A percentile compares a stretch with the other conserved stretches of the same genome.
phyloP scores from a whole-genome alignment of 73 alveolate species.

The Paramecium sexaurelia region DNA sequence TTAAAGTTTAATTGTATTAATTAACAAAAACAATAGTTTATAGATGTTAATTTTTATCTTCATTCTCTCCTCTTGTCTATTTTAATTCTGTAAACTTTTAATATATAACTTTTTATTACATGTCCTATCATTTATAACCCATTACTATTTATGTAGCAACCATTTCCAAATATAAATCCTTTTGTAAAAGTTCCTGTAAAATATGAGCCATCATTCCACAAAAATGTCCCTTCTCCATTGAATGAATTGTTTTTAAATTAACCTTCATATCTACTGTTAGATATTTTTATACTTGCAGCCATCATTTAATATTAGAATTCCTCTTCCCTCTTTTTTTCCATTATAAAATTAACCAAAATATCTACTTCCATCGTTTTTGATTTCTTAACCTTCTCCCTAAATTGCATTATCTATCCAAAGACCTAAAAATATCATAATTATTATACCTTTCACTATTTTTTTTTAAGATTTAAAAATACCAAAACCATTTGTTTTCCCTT shows the following conservation, averaged over 20 bases:
- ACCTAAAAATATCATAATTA: background rate
- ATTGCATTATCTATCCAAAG: background rate
- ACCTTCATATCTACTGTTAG: slow-evolving; percentile 34
- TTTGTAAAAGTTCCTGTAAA: background rate
- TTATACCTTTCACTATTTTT: slow-evolving; percentile 33
- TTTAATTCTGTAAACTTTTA: background rate
- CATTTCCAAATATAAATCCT: background rate
- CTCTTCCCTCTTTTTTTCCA: slow-evolving; percentile 41
- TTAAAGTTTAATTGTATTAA: background rate
- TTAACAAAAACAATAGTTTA: background rate
- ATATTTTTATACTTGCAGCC: slow-evolving; percentile 20
- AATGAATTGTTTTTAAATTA: background rate
- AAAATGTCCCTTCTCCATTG: slow-evolving; percentile 10
- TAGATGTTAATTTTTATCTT: background rate
- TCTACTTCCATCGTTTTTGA: background rate
- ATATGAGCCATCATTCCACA: background rate
- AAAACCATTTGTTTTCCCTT: slow-evolving; percentile 19
- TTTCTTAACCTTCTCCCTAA: slow-evolving; percentile 40
- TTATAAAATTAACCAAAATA: slow-evolving; percentile 28
- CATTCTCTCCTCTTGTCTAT: background rate
- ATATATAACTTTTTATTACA: background rate
- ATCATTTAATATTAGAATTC: background rate
- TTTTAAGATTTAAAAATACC: slow-evolving; percentile 19
- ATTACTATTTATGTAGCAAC: background rate
- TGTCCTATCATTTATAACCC: background rate